Percentiles rank a stretch among this genome's conserved stretches.
Conservation (phyloP, 1,284 basidiomycete species). For the Thecaphora frezii region DNA sequence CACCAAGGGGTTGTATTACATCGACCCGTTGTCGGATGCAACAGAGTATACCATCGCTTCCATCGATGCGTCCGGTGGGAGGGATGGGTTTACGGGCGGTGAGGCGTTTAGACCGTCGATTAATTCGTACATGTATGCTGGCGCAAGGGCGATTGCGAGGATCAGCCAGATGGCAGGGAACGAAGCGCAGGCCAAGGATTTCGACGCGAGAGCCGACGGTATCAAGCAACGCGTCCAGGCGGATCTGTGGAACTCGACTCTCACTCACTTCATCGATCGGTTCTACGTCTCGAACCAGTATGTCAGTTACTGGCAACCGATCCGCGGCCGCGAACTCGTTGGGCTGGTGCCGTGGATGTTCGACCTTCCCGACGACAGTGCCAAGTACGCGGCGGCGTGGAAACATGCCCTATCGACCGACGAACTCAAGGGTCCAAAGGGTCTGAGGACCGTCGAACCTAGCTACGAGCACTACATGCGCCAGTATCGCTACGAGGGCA, state of each 20-base stretch:
- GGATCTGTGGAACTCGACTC: constrained; percentile 8
- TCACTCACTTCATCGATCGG: constrained; percentile 8
- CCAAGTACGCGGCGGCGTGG: constrained; percentile 4
- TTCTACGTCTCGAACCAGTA: constrained; percentile 8
- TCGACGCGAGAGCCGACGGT: not conserved
- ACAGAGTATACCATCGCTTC: constrained; percentile 11
- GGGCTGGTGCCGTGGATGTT: constrained; percentile 8
- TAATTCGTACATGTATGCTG: constrained; percentile 11
- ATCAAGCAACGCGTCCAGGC: constrained; percentile 9
- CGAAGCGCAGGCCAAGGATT: not conserved
- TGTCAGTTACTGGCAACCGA: constrained; percentile 9
- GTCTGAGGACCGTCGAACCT: constrained; percentile 7
- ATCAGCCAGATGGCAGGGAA: constrained; percentile 5
- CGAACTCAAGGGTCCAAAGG: not conserved
- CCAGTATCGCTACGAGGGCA: constrained; percentile 10
- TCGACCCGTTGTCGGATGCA: constrained; percentile 9
- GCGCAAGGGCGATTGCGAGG: constrained; percentile 4
- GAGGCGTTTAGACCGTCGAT: constrained; percentile 8
- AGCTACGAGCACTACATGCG: constrained; percentile 10
- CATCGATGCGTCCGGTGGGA: constrained; percentile 8
- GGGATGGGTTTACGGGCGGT: constrained; percentile 7
- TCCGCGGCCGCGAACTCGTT: constrained; percentile 8
- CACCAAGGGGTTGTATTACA: constrained; percentile 9
- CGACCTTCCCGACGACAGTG: constrained; percentile 4
- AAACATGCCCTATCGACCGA: constrained; percentile 2